Conservation (phyloP, 2,329 filamentous ascomycete species). For the Aspergillus neotritici region DNA sequence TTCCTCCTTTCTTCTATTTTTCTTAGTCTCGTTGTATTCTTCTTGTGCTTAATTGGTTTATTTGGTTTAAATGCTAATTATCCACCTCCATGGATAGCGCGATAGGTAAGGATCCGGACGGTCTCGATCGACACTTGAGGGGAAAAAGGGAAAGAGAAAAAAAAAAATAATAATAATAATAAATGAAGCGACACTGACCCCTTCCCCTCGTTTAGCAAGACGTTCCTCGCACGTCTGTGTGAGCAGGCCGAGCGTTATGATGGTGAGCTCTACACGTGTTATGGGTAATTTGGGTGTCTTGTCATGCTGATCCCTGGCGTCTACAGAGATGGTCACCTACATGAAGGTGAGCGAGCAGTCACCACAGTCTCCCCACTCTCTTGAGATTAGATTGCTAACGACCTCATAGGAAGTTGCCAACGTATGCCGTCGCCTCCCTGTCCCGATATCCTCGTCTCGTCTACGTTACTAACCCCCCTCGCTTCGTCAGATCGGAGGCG, state of each 20-base stretch:
- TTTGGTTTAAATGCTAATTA: slow-evolving; percentile 17
- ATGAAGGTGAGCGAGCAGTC: slow-evolving; percentile 71
- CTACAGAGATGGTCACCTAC: slow-evolving; percentile 88
- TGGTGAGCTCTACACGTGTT: slow-evolving; percentile 51
- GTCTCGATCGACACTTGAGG: slow-evolving; percentile 5
- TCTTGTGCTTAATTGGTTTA: slow-evolving; percentile 2
- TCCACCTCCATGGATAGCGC: slow-evolving; percentile 49
- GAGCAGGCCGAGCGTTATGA: slow-evolving; percentile 99
- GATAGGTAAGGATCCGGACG: slow-evolving; percentile 55
- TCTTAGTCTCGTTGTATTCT: not conserved
- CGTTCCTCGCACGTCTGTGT: slow-evolving; percentile 98
- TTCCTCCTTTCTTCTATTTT: slow-evolving; percentile 21
- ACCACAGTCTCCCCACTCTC: slow-evolving; percentile 1
- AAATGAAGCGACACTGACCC: slow-evolving; percentile 31
- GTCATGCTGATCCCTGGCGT: slow-evolving; percentile 22
- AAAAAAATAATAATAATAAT: too few relatives aligned
- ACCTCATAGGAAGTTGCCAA: slow-evolving; percentile 79
- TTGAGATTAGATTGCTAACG: slow-evolving; percentile 27
- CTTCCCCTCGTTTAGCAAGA: slow-evolving; percentile 65
- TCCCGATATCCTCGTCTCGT: slow-evolving; percentile 9
- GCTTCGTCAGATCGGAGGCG: slow-evolving; percentile 53
- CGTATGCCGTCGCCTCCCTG: slow-evolving; percentile 44
- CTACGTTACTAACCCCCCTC: slow-evolving; percentile 13
- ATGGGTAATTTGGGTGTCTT: slow-evolving; percentile 4
- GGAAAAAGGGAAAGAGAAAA: too few relatives aligned